Conservation (phyloP, 2,329 filamentous ascomycete species). For the Calonectria ilicicola region DNA sequence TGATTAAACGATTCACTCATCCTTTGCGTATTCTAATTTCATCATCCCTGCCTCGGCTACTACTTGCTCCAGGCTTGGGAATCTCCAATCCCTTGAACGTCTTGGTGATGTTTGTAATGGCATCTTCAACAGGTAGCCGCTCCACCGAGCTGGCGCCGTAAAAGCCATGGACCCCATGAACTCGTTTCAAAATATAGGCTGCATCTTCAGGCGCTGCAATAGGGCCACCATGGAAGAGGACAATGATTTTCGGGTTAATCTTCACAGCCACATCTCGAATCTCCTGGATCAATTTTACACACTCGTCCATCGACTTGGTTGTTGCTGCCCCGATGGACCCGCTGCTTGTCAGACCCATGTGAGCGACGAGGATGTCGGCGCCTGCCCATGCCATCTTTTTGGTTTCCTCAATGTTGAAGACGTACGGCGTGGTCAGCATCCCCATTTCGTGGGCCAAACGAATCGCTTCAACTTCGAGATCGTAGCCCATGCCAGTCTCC, state of each 20-base stretch:
- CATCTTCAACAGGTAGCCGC: not conserved
- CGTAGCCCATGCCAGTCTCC: slow-evolving; percentile 9
- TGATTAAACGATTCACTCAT: not conserved
- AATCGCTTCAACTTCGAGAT: slow-evolving; percentile 1
- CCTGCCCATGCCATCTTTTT: not conserved
- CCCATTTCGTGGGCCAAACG: slow-evolving; percentile 1
- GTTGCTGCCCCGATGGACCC: not conserved
- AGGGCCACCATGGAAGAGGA: not conserved
- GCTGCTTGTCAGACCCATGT: not conserved
- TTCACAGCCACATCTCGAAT: not conserved
- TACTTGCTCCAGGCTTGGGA: not conserved
- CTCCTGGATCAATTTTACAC: not conserved
- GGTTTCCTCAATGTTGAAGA: not conserved
- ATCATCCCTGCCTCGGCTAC: not conserved
- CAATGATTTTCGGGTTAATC: slow-evolving; percentile 1
- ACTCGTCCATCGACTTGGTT: not conserved
- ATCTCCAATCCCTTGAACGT: not conserved
- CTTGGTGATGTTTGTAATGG: not conserved
- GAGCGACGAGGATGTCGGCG: not conserved
- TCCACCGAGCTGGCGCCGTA: not conserved
- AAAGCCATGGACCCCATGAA: not conserved
- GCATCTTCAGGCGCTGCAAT: not conserved
- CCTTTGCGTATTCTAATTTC: not conserved
- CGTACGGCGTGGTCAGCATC: not conserved
- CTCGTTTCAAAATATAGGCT: not conserved